phyloP scores from a whole-genome alignment of 2,329 filamentous ascomycete genomes.

The Aplosporella prunicola region DNA sequence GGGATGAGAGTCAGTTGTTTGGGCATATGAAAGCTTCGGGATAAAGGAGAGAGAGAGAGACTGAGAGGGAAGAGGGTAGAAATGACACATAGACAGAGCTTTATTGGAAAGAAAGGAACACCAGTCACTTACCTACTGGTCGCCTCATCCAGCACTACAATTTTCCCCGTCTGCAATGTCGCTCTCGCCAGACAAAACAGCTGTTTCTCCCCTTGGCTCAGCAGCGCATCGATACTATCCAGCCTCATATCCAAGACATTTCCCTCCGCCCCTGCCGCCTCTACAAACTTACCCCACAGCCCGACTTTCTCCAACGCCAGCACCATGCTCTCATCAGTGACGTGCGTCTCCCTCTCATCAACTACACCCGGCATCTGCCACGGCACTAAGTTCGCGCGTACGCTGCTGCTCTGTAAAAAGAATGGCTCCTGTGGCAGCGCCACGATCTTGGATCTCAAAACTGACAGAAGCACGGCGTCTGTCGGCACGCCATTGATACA shows the following conservation, averaged over 20 bases:
- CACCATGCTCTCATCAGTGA: conserved; percentile 13
- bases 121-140: conserved; percentile 22
- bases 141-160: conserved; percentile 26
- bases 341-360: conserved; percentile 3
- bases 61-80: no score
- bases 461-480: conserved; percentile 30
- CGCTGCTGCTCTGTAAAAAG: conserved; percentile 35
- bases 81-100: no score
- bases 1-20: neutral
- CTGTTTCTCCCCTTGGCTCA: conserved; percentile 47
- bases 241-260: conserved; percentile 13
- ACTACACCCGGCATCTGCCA: no score
- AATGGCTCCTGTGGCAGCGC: conserved; percentile 47
- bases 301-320: conserved; percentile 14
- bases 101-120: neutral
- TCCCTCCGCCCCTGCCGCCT: neutral
- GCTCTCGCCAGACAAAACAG: conserved; percentile 55
- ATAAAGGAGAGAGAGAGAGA: neutral
- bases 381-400: conserved; percentile 34
- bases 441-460: conserved; percentile 41
- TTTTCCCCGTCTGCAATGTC: conserved; percentile 33
- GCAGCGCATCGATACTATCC: conserved; percentile 13
- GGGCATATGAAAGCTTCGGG: neutral
- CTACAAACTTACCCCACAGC: conserved; percentile 14
- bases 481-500: conserved; percentile 37